Evolutionary conservation across 805 yeast species (phyloP), one percentile per base, ranked within the genome.

Genomic region (Candida insectalens): DNA sequence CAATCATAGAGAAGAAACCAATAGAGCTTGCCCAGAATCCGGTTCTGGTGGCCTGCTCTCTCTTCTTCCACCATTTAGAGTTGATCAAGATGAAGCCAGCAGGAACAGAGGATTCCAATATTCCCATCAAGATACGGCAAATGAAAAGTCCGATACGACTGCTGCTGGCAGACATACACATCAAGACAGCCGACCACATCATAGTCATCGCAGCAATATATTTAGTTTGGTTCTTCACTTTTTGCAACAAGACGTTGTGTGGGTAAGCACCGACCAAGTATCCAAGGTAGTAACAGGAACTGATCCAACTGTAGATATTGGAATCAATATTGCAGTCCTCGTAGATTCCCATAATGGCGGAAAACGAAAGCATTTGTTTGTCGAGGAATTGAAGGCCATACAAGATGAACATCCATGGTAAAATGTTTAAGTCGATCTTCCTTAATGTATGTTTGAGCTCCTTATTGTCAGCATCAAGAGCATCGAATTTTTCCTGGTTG

Each of bases 331-430:
- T 48, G 37, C 71, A 49, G 39, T 71, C 79, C 3, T 49, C 47
- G 36, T 64, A 51, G 21, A 77, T 45, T 3, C 79, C 81, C 64
- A 74, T 46, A 36, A 76, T 61, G 1, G 78, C 64, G 1, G 80
- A 77, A 35, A 34, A 39, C 22, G 48, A 42, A 10, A 42, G 26
- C 9, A 44, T 37, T 16, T 37, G 37, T 30, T 44, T 44, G 33
- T 30, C 33, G 18, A 22, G 13, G 16, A 15, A 20, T 7, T 14
- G 19, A n/a, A 20, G 16, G 19, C 13, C n/a, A 16, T 13, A 21
- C 9, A 14, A 20, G 13, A 30, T 13, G 19, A 14, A 21, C 73
- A 18, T 30, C 7, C 55, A 40, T 3, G 67, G 67, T 32, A 62
- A 36, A 21, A 62, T n/a, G 36, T 50, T 48, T 41, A 50, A 46